A percentile compares a stretch with the other conserved stretches of the same genome.
These are phyloP conservation scores for Amauroascus niger DNA, from an alignment of 2,329 filamentous ascomycete species.

Conservation along the genomic window DNA sequence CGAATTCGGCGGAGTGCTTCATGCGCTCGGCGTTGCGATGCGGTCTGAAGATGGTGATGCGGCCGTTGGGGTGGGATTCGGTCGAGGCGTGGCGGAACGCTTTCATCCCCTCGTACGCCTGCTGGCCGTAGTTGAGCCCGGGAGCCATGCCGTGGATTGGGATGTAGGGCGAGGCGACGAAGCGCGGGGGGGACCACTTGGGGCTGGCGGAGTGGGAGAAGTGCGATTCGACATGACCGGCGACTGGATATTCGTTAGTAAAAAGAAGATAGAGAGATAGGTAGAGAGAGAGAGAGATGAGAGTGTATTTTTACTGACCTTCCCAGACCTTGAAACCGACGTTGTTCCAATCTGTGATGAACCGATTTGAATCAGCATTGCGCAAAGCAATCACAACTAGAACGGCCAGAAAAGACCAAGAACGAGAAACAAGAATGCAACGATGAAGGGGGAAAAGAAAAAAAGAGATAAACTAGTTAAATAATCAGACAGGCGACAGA, in stretches of 20 bases:
- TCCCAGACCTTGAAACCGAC: slow-evolving; percentile 89
- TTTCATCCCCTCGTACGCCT: slow-evolving; percentile 97
- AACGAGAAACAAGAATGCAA: no score
- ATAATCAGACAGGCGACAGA: background rate
- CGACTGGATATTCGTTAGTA: slow-evolving; percentile 45
- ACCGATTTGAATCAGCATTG: background rate
- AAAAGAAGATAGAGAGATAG: background rate
- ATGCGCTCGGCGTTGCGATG: slow-evolving; percentile 74
- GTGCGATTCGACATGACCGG: slow-evolving; percentile 84
- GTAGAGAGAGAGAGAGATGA: background rate
- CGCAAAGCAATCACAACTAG: background rate
- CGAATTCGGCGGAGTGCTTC: slow-evolving; percentile 71
- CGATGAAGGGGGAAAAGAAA: background rate
- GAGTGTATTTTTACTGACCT: slow-evolving; percentile 41
- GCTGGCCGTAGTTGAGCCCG: slow-evolving; percentile 91
- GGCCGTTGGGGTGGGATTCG: slow-evolving; percentile 39
- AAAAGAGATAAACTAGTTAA: background rate
- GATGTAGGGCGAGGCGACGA: slow-evolving; percentile 74
- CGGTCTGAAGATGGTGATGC: slow-evolving; percentile 80
- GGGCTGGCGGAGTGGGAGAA: slow-evolving; percentile 61
- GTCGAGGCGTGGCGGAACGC: slow-evolving; percentile 66
- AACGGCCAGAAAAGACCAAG: no score
- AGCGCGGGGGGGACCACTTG: slow-evolving; percentile 69
- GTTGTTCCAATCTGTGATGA: slow-evolving; percentile 68
- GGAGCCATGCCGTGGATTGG: slow-evolving; percentile 92